These are phyloP conservation scores for Lachnellula willkommii DNA, from an alignment of 2,329 filamentous ascomycete genomes.

Conservation along the genomic window DNA sequence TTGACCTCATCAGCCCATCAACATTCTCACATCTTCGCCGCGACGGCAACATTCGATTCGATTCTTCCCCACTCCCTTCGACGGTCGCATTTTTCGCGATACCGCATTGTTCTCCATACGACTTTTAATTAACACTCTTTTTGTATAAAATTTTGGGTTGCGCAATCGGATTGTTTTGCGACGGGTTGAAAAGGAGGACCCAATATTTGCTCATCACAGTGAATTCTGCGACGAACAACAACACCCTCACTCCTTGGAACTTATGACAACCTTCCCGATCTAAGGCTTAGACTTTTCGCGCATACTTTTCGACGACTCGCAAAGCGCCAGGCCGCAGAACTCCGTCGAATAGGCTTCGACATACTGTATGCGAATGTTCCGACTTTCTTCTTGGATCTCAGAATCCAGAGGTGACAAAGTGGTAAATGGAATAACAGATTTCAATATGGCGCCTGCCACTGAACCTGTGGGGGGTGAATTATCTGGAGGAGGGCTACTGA, in stretches of 20 bases:
- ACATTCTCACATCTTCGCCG: slow-evolving; percentile 14
- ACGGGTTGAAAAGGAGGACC: slow-evolving; percentile 3
- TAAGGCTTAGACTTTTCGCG: slow-evolving; percentile 6
- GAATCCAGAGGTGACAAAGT: slow-evolving; percentile 53
- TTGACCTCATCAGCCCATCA: slow-evolving; percentile 7
- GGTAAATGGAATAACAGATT: slow-evolving; percentile 37
- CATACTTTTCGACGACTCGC: neutral
- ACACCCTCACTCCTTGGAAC: slow-evolving; percentile 4
- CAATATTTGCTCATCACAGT: neutral
- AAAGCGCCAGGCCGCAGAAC: slow-evolving; percentile 12
- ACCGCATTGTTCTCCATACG: slow-evolving; percentile 8
- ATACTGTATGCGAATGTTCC: slow-evolving; percentile 51
- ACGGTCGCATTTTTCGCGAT: slow-evolving; percentile 5
- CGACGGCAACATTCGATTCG: slow-evolving; percentile 24
- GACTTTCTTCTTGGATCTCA: slow-evolving; percentile 49
- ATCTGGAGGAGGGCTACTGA: slow-evolving; percentile 11
- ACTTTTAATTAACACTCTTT: slow-evolving; percentile 24
- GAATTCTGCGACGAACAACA: slow-evolving; percentile 10
- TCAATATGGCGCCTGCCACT: slow-evolving; percentile 33
- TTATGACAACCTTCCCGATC: slow-evolving; percentile 1
- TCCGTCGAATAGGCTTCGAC: neutral
- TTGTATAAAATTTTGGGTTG: slow-evolving; percentile 12
- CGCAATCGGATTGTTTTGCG: slow-evolving; percentile 5
- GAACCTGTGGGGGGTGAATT: slow-evolving; percentile 21
- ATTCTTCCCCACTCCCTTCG: slow-evolving; percentile 12